These are phyloP conservation scores for Escovopsis weberi DNA, from an alignment of 2,329 filamentous ascomycete genomes.

Conservation along the genomic window DNA sequence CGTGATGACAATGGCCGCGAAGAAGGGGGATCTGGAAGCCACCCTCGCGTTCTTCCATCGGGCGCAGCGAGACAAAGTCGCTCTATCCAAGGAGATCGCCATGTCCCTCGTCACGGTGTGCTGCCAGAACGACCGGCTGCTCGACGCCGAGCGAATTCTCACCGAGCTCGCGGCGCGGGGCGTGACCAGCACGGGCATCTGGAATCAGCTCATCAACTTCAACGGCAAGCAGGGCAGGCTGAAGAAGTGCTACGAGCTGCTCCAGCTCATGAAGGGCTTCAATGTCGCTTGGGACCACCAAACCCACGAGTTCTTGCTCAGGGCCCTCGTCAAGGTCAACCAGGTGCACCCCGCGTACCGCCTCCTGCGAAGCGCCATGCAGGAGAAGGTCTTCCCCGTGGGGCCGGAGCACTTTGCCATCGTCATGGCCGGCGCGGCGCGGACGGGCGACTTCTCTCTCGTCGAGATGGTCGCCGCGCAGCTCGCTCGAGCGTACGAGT, in stretches of 20 bases:
- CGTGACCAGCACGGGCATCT: constrained; percentile 46
- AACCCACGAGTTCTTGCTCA: constrained; percentile 36
- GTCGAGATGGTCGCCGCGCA: constrained; percentile 27
- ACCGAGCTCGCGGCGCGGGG: constrained; percentile 36
- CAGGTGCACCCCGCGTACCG: constrained; percentile 35
- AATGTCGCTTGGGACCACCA: constrained; percentile 32
- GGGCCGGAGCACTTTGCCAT: constrained; percentile 34
- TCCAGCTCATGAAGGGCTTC: constrained; percentile 33
- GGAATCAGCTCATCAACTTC: constrained; percentile 63
- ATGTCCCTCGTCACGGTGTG: constrained; percentile 54
- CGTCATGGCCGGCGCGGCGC: constrained; percentile 37
- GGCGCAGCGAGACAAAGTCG: constrained; percentile 39
- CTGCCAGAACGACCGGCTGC: constrained; percentile 27
- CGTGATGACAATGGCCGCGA: constrained; percentile 57
- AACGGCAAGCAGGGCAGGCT: constrained; percentile 49
- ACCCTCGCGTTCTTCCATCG: constrained; percentile 50
- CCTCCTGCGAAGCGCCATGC: constrained; percentile 29
- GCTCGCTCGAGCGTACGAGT: constrained; percentile 28
- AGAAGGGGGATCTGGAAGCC: constrained; percentile 57
- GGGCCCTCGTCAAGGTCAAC: constrained; percentile 32
- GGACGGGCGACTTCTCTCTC: constrained; percentile 27
- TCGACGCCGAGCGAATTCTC: constrained; percentile 24
- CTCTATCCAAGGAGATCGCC: constrained; percentile 42
- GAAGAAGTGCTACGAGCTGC: constrained; percentile 30
- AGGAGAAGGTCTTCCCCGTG: constrained; percentile 30